Base-by-base conservation (phyloP, 108 stramenopile species). In the Schizochytrium sp. region DNA sequence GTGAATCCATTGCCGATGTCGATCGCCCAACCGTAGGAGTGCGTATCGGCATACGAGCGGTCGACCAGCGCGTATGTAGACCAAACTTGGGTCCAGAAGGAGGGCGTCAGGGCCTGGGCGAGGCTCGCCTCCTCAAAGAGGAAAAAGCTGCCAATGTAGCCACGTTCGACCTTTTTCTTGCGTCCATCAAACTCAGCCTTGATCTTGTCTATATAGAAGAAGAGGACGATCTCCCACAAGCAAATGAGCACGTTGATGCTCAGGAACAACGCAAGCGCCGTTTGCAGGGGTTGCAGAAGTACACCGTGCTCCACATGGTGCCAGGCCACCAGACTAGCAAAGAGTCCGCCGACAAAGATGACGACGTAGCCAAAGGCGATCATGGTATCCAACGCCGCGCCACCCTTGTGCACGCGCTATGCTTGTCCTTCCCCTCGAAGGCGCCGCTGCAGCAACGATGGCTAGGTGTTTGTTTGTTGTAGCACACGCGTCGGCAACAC, bases 1-100 rank as follows among this genome's bases (percentile, higher is more conserved):
- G 91, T 72, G 69, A 88, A 90, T 16, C 92, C 92, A 72, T 92
- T 92, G 51, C 92, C 90, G 25, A 87, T 89, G 92, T 92, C 92
- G 29, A 92, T 91, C 57, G 55, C 69, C 91, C 89, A 92, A 8
- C 92, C 92, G 23, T 69, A 91, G n/a, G 92, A 90, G 19, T 18
- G 19, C 5, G 29, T 44, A 72, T 92, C 89, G 45, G 89, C 57
- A 89, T 92, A 92, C 28, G 51, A 88, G 25, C 88, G 88, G 48
- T 92, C 92, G 72, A 89, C 91, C 47, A 92, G 89, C 25, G 92
- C 58, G 91, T 92, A 92, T 87, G 89, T 89, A 43, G 59, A 91
- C 92, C 92, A 92, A 51, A 92, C 89, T 18, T 91, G 47, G 44
- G 89, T 41, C 90, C 91, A 92, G 88, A 90, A 92, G 21, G 88